These are phyloP conservation scores for Trichosporon inkin DNA, from an alignment of 1,284 basidiomycete genomes.

Conservation along the genomic window DNA sequence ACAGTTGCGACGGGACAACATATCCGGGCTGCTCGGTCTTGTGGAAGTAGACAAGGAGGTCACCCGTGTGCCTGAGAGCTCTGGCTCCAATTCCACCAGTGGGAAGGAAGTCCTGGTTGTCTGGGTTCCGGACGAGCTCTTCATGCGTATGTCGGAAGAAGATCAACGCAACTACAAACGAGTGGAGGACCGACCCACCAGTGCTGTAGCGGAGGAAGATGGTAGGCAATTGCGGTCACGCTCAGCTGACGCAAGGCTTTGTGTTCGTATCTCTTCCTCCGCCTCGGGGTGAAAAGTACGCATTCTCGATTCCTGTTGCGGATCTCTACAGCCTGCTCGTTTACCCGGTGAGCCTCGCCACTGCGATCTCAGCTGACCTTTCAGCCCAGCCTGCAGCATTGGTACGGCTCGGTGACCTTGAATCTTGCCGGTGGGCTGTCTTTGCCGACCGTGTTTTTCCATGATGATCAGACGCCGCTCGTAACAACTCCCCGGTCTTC, in stretches of 20 bases:
- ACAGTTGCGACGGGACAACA: constrained; percentile 83
- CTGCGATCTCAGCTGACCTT: constrained; percentile 6
- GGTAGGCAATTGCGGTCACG: constrained; percentile 30
- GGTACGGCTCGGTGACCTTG: constrained; percentile 50
- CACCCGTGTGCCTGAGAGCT: constrained; percentile 12
- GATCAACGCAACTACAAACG: constrained; percentile 39
- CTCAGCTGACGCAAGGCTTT: constrained; percentile 31
- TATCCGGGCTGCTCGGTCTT: constrained; percentile 83
- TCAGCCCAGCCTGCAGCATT: constrained; percentile 46
- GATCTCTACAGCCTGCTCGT: constrained; percentile 87
- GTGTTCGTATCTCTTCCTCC: constrained; percentile 47
- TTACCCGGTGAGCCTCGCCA: constrained; percentile 56
- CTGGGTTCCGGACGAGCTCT: constrained; percentile 48
- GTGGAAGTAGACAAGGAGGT: constrained; percentile 58
- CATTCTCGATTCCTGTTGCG: constrained; percentile 85
- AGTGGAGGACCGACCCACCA: constrained; percentile 29
- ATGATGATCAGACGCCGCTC: constrained; percentile 80
- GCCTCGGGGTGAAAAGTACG: constrained; percentile 73
- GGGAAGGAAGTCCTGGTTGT: constrained; percentile 39
- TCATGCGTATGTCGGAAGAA: constrained; percentile 43
- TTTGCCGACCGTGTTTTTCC: constrained; percentile 86
- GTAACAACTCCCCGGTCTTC: constrained; percentile 23
- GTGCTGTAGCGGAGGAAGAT: constrained; percentile 32
- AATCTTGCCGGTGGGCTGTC: constrained; percentile 79
- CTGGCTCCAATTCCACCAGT: constrained; percentile 1